Evolutionary conservation across 1,139 yeast genomes (phyloP), one percentile per base, ranked within the genome.

Genomic region (Candida pseudoviswanathii): DNA sequence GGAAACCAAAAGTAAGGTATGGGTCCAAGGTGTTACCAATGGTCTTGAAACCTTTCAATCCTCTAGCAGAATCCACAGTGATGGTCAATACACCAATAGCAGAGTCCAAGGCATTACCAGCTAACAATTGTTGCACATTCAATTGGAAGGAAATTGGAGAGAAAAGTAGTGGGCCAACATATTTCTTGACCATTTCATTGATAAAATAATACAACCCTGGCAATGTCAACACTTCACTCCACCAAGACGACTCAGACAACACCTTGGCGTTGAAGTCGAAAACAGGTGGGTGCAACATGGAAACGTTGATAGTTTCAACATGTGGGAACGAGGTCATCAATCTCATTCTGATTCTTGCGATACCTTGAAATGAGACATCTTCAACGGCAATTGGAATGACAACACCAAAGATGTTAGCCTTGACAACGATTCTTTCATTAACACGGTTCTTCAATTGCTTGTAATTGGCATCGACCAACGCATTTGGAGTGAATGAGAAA

Each of bases 311-410:
- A 1, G 97, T 91, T 67, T 94, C 96, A 54, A 94, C 75, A 67
- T 94, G 98, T 3, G 99, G 99, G 70, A 88, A 91, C 4, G 90
- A 78, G 2, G 90, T 68, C 86, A 89, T 92, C 85, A 94, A 84
- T 75, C 94, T 87, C 65, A 94, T 68, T 62, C 97, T 81, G 48
- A 94, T 81, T 66, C 97, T 82, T 49, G 86, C 81, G 54, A 82
- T 73, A 6, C 89, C 92, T 50, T 75, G 78, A 58, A 86, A 82
- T 0, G 91, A 74, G 50, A 84, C 77, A 56, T 84, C 82, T 32
- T 84, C 78, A 24, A 87, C 83, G 26, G 78, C 72, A 22, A 86
- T 78, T 4, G 91, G 89, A 41, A 87, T 58, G 0, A 86, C 76
- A 41, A 86, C 37, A 16, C 94, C 94, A 63, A 86, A 86, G n/a